phyloP scores from a whole-genome alignment of 2,329 filamentous ascomycete genomes.

The Albophoma yamanashiensis region DNA sequence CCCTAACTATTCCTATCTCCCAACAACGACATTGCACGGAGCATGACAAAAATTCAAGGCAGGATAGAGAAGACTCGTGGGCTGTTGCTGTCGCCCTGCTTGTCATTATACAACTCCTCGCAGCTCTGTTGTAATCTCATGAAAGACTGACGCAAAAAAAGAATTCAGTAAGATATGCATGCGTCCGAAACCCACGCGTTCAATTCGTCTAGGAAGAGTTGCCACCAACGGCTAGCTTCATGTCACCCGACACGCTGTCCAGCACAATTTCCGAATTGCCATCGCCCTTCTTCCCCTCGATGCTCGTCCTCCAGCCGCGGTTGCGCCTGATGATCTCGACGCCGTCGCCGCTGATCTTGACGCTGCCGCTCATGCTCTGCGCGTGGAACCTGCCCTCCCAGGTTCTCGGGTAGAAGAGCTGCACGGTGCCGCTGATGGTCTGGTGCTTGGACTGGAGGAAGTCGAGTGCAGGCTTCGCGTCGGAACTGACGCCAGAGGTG shows the following conservation, averaged over 20 bases:
- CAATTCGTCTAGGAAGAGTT: not conserved
- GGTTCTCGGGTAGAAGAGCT: slow-evolving; percentile 31
- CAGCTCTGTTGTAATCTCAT: not conserved
- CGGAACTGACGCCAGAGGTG: not conserved
- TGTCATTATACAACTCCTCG: not conserved
- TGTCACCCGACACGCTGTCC: slow-evolving; percentile 18
- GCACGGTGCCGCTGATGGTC: slow-evolving; percentile 32
- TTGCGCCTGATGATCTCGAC: slow-evolving; percentile 24
- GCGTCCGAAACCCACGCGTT: not conserved
- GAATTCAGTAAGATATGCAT: not conserved
- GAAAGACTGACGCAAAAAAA: not conserved
- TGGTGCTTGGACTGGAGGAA: slow-evolving; percentile 29
- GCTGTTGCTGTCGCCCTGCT: not conserved
- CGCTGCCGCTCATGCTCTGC: slow-evolving; percentile 26
- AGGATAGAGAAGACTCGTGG: not conserved
- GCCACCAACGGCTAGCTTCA: slow-evolving; percentile 15
- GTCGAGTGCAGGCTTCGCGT: slow-evolving; percentile 13
- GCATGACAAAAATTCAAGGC: not conserved
- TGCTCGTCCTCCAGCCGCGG: slow-evolving; percentile 18
- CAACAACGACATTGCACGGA: not conserved
- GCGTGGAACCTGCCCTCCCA: slow-evolving; percentile 38
- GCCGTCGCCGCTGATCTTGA: slow-evolving; percentile 29
- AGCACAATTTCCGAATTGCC: slow-evolving; percentile 21
- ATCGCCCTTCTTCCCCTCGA: slow-evolving; percentile 31
- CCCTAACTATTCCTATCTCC: not conserved